Conservation (phyloP, 2,329 filamentous ascomycete genomes). For the Fusarium austroafricanum region DNA sequence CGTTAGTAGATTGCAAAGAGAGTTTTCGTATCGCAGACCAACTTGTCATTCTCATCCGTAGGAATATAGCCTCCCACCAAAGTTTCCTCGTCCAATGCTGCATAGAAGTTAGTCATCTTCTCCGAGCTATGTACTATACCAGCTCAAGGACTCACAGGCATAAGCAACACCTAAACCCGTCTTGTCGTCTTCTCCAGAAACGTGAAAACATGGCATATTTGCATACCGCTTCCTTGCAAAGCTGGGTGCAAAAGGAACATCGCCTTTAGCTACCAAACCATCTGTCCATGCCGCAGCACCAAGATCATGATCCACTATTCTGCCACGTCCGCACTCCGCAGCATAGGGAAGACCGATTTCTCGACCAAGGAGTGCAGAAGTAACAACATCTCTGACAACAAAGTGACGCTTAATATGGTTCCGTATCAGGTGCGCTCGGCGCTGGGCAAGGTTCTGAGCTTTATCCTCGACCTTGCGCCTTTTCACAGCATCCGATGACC, state of each 20-base stretch:
- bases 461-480: slow-evolving; percentile 62
- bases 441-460: slow-evolving; percentile 43
- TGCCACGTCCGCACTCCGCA: slow-evolving; percentile 38
- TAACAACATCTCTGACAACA: slow-evolving; percentile 50
- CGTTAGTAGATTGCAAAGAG: not conserved
- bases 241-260: slow-evolving; percentile 51
- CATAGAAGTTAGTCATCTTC: slow-evolving; percentile 9
- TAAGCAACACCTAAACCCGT: slow-evolving; percentile 58
- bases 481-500: slow-evolving; percentile 70
- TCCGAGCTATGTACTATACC: not conserved
- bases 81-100: slow-evolving; percentile 51
- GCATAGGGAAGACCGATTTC: slow-evolving; percentile 40
- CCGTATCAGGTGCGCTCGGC: slow-evolving; percentile 49
- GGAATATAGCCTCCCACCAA: slow-evolving; percentile 57
- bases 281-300: slow-evolving; percentile 53
- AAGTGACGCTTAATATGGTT: slow-evolving; percentile 55
- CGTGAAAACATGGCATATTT: slow-evolving; percentile 56
- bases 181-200: slow-evolving; percentile 54
- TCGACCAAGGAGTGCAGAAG: slow-evolving; percentile 43
- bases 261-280: slow-evolving; percentile 55
- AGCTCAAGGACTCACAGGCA: slow-evolving; percentile 53
- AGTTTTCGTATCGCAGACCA: slow-evolving; percentile 13
- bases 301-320: slow-evolving; percentile 42
- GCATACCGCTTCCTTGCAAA: slow-evolving; percentile 44
- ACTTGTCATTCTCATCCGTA: slow-evolving; percentile 58